A percentile compares a stretch with the other conserved stretches of the same genome.
These are phyloP conservation scores for Mucor sp. DNA, from an alignment of 371 early-diverging fungal species.

Conservation along the genomic window DNA sequence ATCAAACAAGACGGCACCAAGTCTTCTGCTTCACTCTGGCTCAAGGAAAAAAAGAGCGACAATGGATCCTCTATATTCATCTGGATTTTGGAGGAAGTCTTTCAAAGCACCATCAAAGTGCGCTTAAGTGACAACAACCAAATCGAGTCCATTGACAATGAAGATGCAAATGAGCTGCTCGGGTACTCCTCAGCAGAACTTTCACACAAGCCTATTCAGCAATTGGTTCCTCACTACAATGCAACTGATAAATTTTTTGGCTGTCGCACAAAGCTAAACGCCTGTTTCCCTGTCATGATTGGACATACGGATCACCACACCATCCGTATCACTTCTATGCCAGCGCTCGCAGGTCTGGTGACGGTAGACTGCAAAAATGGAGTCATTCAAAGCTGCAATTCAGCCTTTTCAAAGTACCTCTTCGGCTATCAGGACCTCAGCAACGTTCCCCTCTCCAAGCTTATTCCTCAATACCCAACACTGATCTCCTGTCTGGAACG, in stretches of 20 bases:
- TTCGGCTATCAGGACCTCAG: slow-evolving; percentile 57
- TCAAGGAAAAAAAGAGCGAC: slow-evolving; percentile 62
- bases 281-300: slow-evolving; percentile 63
- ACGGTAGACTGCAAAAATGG: slow-evolving; percentile 47
- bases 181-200: slow-evolving; percentile 54
- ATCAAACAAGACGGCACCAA: slow-evolving; percentile 56
- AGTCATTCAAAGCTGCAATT: slow-evolving; percentile 56
- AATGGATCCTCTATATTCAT: slow-evolving; percentile 58
- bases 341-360: slow-evolving; percentile 70
- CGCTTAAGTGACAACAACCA: slow-evolving; percentile 48
- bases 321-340: slow-evolving; percentile 65
- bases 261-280: slow-evolving; percentile 54
- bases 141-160: slow-evolving; percentile 51
- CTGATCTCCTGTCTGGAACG: slow-evolving; percentile 45
- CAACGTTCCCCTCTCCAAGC: slow-evolving; percentile 20
- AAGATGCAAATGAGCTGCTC: slow-evolving; percentile 49
- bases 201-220: slow-evolving; percentile 21
- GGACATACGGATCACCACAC: slow-evolving; percentile 20
- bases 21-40: slow-evolving; percentile 68
- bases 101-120: slow-evolving; percentile 53
- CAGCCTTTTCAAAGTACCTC: slow-evolving; percentile 62
- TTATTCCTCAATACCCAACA: slow-evolving; percentile 62
- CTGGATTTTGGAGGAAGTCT: slow-evolving; percentile 73
- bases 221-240: slow-evolving; percentile 35
- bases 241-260: slow-evolving; percentile 58